Base-by-base conservation (phyloP, 78 protist species). In the Polysphondylium violaceum region DNA sequence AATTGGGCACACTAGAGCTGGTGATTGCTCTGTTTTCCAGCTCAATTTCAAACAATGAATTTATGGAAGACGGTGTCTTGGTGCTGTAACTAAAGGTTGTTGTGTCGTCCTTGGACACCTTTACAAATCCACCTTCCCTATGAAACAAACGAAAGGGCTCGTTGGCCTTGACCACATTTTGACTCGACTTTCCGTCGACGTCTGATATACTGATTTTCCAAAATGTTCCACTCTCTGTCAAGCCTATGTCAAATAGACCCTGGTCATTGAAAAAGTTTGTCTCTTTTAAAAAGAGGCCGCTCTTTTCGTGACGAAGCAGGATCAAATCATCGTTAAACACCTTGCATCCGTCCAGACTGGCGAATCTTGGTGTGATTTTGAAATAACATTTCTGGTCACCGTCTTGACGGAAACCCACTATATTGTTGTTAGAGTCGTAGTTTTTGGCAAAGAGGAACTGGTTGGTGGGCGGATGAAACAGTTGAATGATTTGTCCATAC, bases 121-220 rank as follows among this genome's bases (percentile, higher is more conserved):
- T 83, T 9, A 83, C 68, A 35, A 59, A 83, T 17, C 91, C 91
- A 59, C 91, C 91, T 31, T 83, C 91, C 23, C 91, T 47, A 33
- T 83, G 91, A 31, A 83, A 83, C 44, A 83, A 83, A 68, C 91
- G 77, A 69, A 83, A 69, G 38, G 91, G 91, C 29, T 69, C 91
- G 43, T 69, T 58, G 6, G 78, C 71, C 3, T 51, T 51, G 5
- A 69, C 56, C 4, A 55, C 51, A 55, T 83, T 83, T 23, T 58
- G 8, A 16, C 79, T 72, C 19, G 51, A 21, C 35, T 83, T 83
- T n/a, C 91, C 91, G 19, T 83, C 91, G n/a, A 83, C 79, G 29
- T 83, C 91, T 5, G 79, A 55, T 35, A 83, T 17, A 0, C 43
- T 11, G n/a, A 83, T 69, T 38, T 69, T 83, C 91, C 91, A 83